Conservation (phyloP, 78 protist genomes). For the Blattamonas nauphoetae region DNA sequence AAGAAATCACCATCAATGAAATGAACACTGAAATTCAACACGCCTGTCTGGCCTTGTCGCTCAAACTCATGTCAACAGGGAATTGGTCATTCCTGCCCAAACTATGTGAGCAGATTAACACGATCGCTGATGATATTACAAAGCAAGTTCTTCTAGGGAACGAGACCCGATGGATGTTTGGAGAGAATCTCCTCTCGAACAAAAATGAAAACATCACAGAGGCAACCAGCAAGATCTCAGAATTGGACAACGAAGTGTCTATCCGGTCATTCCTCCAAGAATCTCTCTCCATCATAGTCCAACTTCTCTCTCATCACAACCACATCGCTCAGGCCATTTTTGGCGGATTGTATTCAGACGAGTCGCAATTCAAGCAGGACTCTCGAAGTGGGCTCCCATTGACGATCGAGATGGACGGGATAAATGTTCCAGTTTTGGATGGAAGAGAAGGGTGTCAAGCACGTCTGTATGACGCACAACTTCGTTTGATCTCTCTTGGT, state of each 20-base stretch:
- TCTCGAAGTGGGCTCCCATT: too few relatives aligned
- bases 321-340: background rate
- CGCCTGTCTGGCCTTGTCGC: background rate
- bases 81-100: background rate
- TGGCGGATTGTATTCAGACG: background rate
- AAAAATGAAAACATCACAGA: background rate
- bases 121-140: background rate
- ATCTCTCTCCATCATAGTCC: background rate
- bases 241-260: background rate
- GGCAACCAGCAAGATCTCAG: background rate
- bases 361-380: too few relatives aligned
- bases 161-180: background rate
- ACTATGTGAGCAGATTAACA: background rate
- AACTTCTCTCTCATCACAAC: background rate
- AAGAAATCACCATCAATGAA: background rate
- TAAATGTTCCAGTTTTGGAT: too few relatives aligned
- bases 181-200: background rate
- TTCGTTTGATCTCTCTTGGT: background rate
- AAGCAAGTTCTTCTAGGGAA: background rate
- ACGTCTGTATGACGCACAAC: background rate
- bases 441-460: background rate
- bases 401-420: too few relatives aligned
- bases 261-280: background rate
- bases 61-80: background rate
- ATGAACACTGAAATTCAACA: background rate